phyloP scores from a whole-genome alignment of 2,329 filamentous ascomycete genomes.

The Coleophoma eucalyptorum region DNA sequence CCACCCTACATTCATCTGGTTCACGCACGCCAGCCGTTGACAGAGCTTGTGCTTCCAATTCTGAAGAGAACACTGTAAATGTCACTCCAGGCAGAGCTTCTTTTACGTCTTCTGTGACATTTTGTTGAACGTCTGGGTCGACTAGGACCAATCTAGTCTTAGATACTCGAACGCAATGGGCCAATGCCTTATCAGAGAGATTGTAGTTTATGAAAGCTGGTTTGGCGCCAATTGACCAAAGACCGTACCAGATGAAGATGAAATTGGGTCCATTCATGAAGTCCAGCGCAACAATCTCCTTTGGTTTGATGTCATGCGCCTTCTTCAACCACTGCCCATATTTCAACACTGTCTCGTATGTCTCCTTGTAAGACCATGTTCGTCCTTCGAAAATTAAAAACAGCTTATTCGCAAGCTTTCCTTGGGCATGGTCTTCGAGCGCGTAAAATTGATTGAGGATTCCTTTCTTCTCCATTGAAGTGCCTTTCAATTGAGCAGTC shows the following conservation, averaged over 20 bases:
- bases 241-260: slow-evolving; percentile 68
- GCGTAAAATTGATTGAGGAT: slow-evolving; percentile 70
- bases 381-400: slow-evolving; percentile 68
- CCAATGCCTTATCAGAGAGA: slow-evolving; percentile 63
- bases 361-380: slow-evolving; percentile 70
- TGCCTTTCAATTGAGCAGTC: slow-evolving; percentile 38
- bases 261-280: slow-evolving; percentile 80
- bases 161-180: slow-evolving; percentile 70
- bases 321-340: slow-evolving; percentile 74
- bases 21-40: slow-evolving; percentile 49
- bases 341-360: slow-evolving; percentile 66
- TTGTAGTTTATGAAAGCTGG: slow-evolving; percentile 91
- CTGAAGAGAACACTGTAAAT: slow-evolving; percentile 58
- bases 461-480: slow-evolving; percentile 50
- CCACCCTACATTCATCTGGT: slow-evolving; percentile 52
- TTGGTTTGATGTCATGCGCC: slow-evolving; percentile 57
- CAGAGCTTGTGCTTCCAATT: slow-evolving; percentile 50
- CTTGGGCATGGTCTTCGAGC: slow-evolving; percentile 63
- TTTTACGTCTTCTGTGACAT: slow-evolving; percentile 54
- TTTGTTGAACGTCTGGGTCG: slow-evolving; percentile 54
- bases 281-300: slow-evolving; percentile 76
- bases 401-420: slow-evolving; percentile 45
- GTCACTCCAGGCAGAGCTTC: slow-evolving; percentile 45
- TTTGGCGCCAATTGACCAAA: slow-evolving; percentile 80
- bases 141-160: slow-evolving; percentile 65